Percentiles rank a stretch among this genome's conserved stretches.
Conservation (phyloP, 805 yeast genomes). For the Cyberlindnera lachancei region DNA sequence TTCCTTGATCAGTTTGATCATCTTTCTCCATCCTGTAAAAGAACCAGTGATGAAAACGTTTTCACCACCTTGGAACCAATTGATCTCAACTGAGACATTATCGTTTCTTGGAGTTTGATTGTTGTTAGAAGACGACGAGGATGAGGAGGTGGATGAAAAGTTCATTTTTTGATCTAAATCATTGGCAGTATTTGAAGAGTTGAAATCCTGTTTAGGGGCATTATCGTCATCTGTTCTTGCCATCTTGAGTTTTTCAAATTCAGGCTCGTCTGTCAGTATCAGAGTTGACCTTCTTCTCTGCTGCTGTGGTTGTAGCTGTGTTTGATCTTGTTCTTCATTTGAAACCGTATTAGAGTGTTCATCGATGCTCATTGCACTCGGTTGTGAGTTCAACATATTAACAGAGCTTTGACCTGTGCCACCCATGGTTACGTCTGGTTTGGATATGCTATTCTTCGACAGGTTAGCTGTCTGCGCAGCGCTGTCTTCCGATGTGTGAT, state of each 20-base stretch:
- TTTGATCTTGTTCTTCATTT: conserved; percentile 1
- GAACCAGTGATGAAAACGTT: conserved; percentile 96
- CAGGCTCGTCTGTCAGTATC: conserved; percentile 62
- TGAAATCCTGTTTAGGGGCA: conserved; percentile 6
- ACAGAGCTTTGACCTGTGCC: conserved; percentile 20
- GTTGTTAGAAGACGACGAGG: too few species aligned
- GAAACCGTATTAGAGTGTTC: too few species aligned
- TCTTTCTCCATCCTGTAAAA: conserved; percentile 96
- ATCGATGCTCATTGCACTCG: conserved; percentile 22
- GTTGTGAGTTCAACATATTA: conserved; percentile 17
- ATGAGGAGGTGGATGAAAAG: conserved; percentile 1
- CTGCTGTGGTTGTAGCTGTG: too few species aligned
- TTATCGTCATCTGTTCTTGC: conserved; percentile 23
- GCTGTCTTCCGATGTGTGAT: too few species aligned
- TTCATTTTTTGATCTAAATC: conserved; percentile 7
- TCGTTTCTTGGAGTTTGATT: too few species aligned
- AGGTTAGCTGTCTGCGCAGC: conserved; percentile 1
- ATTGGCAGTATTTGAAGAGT: too few species aligned
- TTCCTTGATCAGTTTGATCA: conserved; percentile 75
- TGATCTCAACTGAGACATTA: conserved; percentile 52
- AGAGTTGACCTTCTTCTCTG: conserved; percentile 66
- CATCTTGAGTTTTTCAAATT: conserved; percentile 42
- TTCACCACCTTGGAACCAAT: conserved; percentile 95
- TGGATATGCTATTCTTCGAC: conserved; percentile 9
- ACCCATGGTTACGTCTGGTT: conserved; percentile 22